phyloP scores from a whole-genome alignment of 352 stramenopile species.

The Aphanomyces cochlioides region DNA sequence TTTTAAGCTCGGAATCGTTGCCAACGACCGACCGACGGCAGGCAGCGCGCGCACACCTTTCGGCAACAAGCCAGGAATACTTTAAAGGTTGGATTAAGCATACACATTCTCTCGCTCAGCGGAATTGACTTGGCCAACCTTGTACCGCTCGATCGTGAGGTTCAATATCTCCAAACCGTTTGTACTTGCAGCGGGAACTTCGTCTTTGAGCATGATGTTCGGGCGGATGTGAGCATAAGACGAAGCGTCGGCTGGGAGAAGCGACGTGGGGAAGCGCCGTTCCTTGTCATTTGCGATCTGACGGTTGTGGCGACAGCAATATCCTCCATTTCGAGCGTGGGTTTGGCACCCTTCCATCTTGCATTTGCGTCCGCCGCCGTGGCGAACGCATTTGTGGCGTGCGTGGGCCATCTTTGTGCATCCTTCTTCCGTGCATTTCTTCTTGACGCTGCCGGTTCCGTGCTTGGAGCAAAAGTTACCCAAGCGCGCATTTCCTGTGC shows the following conservation, averaged over 20 bases:
- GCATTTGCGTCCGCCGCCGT: constrained; percentile 25
- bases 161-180: constrained; percentile 15
- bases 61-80: not conserved
- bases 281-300: constrained; percentile 11
- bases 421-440: constrained; percentile 17
- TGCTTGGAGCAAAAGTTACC: constrained; percentile 29
- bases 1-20: too few species aligned
- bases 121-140: constrained; percentile 9
- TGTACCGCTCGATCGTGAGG: constrained; percentile 18
- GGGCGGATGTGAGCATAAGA: not conserved
- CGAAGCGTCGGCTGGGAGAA: not conserved
- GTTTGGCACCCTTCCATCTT: constrained; percentile 25
- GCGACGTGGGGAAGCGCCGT: not conserved
- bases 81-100: constrained; percentile 2
- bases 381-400: constrained; percentile 23
- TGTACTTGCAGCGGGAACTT: not conserved
- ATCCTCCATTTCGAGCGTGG: constrained; percentile 14
- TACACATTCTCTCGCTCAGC: constrained; percentile 1
- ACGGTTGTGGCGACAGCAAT: constrained; percentile 23
- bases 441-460: constrained; percentile 11
- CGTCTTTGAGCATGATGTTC: not conserved
- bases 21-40: not conserved
- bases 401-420: constrained; percentile 25
- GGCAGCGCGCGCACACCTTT: too few species aligned
- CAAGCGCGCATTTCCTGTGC: constrained; percentile 17